phyloP scores from a whole-genome alignment of 2,329 filamentous ascomycete species.

The Penicillium frequentans region DNA sequence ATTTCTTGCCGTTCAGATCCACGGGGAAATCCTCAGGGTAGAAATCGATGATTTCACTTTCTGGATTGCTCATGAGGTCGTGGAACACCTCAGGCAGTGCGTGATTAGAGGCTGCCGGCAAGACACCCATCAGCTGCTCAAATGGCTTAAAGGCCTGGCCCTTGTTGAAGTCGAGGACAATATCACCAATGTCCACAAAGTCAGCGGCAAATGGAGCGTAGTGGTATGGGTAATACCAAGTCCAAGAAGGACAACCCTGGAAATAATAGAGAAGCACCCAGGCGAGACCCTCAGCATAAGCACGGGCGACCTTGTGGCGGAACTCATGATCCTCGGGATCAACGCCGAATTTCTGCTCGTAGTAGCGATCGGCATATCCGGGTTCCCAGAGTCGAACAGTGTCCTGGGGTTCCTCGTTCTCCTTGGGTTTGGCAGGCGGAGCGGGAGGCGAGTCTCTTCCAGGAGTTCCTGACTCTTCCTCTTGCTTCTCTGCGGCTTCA shows the following conservation, averaged over 20 bases:
- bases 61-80: conserved; percentile 79
- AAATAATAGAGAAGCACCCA: conserved; percentile 98
- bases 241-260: conserved; percentile 97
- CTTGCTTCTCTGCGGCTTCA: conserved; percentile 57
- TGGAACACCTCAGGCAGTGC: conserved; percentile 88
- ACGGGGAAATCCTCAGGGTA: conserved; percentile 93
- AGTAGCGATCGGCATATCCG: conserved; percentile 93
- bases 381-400: conserved; percentile 91
- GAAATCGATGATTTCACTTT: conserved; percentile 95
- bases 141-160: conserved; percentile 86
- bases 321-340: conserved; percentile 80
- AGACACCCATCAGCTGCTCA: conserved; percentile 96
- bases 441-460: conserved; percentile 58
- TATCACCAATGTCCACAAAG: conserved; percentile 78
- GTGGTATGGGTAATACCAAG: conserved; percentile 98
- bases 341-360: conserved; percentile 92
- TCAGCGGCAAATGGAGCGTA: conserved; percentile 97
- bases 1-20: conserved; percentile 96
- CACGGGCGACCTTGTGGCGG: conserved; percentile 79
- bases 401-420: conserved; percentile 69
- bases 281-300: conserved; percentile 91
- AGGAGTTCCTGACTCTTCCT: conserved; percentile 55
- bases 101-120: conserved; percentile 90
- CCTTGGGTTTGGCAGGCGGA: conserved; percentile 52
- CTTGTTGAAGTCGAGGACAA: conserved; percentile 79